Conservation (phyloP, 257 asterid genomes). For the Solanum chilense region DNA sequence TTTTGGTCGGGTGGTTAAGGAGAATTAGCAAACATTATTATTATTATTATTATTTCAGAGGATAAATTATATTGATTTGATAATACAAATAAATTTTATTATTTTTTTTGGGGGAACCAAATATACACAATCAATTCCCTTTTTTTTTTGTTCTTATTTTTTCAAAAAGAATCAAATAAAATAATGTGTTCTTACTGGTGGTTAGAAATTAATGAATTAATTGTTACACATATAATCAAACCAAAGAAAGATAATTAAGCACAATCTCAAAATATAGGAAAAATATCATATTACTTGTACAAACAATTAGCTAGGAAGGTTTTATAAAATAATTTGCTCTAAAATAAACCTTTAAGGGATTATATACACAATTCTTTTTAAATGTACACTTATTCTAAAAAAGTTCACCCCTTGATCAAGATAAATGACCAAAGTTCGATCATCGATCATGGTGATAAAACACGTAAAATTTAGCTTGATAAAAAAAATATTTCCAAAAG, state of each 20-base stretch:
- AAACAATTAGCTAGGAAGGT: background rate
- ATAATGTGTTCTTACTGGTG: no score
- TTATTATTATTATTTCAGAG: no score
- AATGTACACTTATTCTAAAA: background rate
- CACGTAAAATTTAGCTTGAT: background rate
- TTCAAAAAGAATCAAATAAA: background rate
- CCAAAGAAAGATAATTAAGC: background rate
- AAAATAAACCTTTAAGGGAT: background rate
- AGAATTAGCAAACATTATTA: background rate
- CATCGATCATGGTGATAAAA: background rate
- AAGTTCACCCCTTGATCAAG: background rate
- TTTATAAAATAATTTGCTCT: background rate
- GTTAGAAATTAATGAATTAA: background rate
- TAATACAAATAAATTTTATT: no score
- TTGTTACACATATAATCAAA: background rate
- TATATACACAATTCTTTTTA: background rate
- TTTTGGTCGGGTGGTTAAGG: background rate
- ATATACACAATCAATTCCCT: background rate
- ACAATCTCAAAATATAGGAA: background rate
- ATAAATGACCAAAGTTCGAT: background rate
- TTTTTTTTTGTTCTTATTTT: accelerated
- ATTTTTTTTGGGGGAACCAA: background rate
- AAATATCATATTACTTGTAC: no score
- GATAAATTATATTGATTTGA: background rate
- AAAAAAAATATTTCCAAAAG: accelerated